phyloP scores from a whole-genome alignment of 2,329 filamentous ascomycete species.

The Paecilomyces variotii region DNA sequence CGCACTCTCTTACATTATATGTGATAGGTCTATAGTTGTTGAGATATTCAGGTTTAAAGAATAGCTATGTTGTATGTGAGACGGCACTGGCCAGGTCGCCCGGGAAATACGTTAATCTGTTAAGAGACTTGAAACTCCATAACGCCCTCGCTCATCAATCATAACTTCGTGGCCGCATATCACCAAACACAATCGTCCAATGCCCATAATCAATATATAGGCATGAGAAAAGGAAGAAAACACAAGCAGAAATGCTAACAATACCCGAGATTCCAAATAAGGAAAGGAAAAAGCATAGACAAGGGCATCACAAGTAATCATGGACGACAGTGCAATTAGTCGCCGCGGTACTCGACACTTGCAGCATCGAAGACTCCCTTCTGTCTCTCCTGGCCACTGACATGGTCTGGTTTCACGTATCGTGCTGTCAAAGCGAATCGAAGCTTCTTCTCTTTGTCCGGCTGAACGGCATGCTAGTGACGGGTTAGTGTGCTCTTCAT shows the following conservation, averaged over 20 bases:
- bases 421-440: slow-evolving; percentile 30
- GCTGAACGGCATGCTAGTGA: slow-evolving; percentile 22
- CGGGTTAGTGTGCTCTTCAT: background rate
- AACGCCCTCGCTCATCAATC: too few species aligned
- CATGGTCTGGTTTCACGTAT: slow-evolving; percentile 20
- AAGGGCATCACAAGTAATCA: background rate
- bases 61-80: too few species aligned
- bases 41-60: too few species aligned
- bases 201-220: background rate
- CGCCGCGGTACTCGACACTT: slow-evolving; percentile 21
- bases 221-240: background rate
- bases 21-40: too few species aligned
- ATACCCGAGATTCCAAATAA: too few species aligned
- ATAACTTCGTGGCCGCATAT: too few species aligned
- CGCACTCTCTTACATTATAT: too few species aligned
- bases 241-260: background rate
- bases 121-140: too few species aligned
- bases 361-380: slow-evolving; percentile 21
- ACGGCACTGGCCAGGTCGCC: too few species aligned
- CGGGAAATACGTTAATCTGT: too few species aligned
- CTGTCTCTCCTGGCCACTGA: slow-evolving; percentile 12
- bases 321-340: slow-evolving; percentile 11
- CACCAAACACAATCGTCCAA: too few species aligned
- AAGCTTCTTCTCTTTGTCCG: slow-evolving; percentile 17
- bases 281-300: background rate